phyloP scores from a whole-genome alignment of 306 rosid species.

The Gynostemma pentaphyllum region DNA sequence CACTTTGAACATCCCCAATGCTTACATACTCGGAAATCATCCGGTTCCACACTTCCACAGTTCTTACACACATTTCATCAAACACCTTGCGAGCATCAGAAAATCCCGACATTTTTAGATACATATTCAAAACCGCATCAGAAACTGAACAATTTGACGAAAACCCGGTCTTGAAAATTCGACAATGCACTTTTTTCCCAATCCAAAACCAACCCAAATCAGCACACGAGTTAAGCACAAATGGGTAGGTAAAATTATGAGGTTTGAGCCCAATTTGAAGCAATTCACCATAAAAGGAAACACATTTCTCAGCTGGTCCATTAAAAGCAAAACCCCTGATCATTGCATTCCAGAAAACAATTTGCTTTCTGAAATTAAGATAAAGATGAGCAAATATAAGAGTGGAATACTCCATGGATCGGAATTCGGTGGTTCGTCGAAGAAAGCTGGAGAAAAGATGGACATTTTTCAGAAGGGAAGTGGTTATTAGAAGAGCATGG shows the following conservation, averaged over 20 bases:
- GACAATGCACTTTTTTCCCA: slow-evolving; percentile 19
- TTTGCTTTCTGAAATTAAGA: neutral
- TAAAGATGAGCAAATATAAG: slow-evolving; percentile 10
- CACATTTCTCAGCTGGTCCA: slow-evolving; percentile 5
- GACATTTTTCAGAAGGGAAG: slow-evolving; percentile 11
- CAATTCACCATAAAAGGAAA: slow-evolving; percentile 14
- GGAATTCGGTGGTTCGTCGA: slow-evolving; percentile 20
- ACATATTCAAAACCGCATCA: slow-evolving; percentile 14
- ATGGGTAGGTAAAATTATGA: slow-evolving; percentile 24
- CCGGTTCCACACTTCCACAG: slow-evolving; percentile 11
- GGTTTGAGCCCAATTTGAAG: slow-evolving; percentile 21
- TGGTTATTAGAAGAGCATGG: slow-evolving; percentile 13
- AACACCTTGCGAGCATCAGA: slow-evolving; percentile 16
- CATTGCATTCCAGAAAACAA: slow-evolving; percentile 20
- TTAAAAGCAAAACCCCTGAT: slow-evolving; percentile 16
- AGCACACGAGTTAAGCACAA: slow-evolving; percentile 18
- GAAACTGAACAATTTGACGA: slow-evolving; percentile 7
- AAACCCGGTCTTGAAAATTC: slow-evolving; percentile 13
- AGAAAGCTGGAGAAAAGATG: slow-evolving; percentile 14
- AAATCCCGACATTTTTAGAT: slow-evolving; percentile 3
- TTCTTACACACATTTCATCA: slow-evolving; percentile 8
- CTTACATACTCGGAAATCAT: slow-evolving; percentile 4
- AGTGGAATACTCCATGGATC: slow-evolving; percentile 15
- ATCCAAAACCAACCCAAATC: slow-evolving; percentile 16
- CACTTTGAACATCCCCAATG: slow-evolving; percentile 12